Evolutionary conservation across 768 basidiomycete genomes (phyloP).

Genomic region (Filobasidium floriforme): DNA sequence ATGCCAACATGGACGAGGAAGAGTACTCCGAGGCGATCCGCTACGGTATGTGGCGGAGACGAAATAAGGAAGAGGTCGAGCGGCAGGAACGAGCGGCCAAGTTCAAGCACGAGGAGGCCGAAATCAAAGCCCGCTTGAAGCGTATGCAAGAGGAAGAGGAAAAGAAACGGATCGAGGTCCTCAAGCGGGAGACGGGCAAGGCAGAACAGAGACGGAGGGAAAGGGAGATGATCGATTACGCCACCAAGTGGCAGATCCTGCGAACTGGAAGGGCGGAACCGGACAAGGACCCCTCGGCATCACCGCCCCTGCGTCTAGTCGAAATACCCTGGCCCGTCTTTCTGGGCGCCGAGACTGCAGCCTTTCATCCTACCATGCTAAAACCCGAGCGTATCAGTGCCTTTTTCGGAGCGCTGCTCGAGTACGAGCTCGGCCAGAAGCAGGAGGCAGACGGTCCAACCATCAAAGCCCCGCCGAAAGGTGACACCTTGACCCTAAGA

Average conservation of each 20-base stretch:
- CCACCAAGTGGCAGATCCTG: conserved; percentile 29
- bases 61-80: conserved; percentile 36
- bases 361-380: conserved; percentile 23
- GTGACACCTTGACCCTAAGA: conserved; percentile 35
- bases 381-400: conserved; percentile 25
- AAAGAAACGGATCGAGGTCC: conserved; percentile 24
- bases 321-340: conserved; percentile 45
- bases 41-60: conserved; percentile 68
- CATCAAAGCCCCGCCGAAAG: background rate
- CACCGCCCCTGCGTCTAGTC: conserved; percentile 25
- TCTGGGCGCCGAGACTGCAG: conserved; percentile 1
- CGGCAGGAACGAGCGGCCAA: conserved; percentile 23
- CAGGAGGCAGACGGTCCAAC: conserved; percentile 15
- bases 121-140: conserved; percentile 20
- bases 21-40: conserved; percentile 83
- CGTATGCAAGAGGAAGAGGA: conserved; percentile 46
- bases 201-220: conserved; percentile 34
- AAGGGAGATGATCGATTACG: conserved; percentile 30
- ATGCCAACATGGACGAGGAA: conserved; percentile 68
- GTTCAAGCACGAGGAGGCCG: conserved; percentile 52
- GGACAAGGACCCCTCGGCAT: conserved; percentile 18
- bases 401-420: conserved; percentile 27
- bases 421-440: conserved; percentile 12
- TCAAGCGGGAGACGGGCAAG: conserved; percentile 41
- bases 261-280: background rate